phyloP scores from a whole-genome alignment of 2,329 filamentous ascomycete species.

The Penicillium sp. region DNA sequence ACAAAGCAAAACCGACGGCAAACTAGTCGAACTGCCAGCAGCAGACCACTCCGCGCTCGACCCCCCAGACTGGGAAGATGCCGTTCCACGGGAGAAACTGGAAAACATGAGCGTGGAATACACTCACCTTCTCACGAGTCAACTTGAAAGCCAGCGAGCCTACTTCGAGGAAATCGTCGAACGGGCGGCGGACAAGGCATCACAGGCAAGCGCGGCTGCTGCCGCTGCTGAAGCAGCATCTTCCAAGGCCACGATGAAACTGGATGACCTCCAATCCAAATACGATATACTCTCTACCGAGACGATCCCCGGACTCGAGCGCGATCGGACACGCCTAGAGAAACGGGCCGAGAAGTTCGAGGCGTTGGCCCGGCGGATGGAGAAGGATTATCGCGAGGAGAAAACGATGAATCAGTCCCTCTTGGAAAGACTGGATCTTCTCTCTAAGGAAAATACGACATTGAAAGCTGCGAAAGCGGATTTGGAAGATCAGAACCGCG shows the following conservation, averaged over 20 bases:
- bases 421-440: constrained; percentile 74
- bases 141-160: constrained; percentile 87
- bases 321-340: constrained; percentile 70
- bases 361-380: constrained; percentile 73
- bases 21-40: constrained; percentile 84
- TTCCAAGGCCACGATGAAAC: constrained; percentile 62
- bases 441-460: constrained; percentile 62
- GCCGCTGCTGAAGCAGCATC: constrained; percentile 62
- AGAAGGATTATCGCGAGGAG: constrained; percentile 81
- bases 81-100: constrained; percentile 62
- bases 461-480: constrained; percentile 69
- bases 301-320: constrained; percentile 71
- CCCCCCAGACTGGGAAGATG: constrained; percentile 49
- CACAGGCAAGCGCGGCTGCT: constrained; percentile 66
- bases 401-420: constrained; percentile 81
- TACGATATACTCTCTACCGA: constrained; percentile 59
- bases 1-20: constrained; percentile 88
- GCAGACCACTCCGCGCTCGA: constrained; percentile 51
- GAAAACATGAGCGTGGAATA: constrained; percentile 90
- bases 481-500: constrained; percentile 82
- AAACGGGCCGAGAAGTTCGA: constrained; percentile 72
- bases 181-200: constrained; percentile 87
- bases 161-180: constrained; percentile 94
- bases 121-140: constrained; percentile 87
- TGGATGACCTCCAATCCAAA: constrained; percentile 60